phyloP scores from a whole-genome alignment of 768 basidiomycete genomes.

The Basidioascus undulatus region DNA sequence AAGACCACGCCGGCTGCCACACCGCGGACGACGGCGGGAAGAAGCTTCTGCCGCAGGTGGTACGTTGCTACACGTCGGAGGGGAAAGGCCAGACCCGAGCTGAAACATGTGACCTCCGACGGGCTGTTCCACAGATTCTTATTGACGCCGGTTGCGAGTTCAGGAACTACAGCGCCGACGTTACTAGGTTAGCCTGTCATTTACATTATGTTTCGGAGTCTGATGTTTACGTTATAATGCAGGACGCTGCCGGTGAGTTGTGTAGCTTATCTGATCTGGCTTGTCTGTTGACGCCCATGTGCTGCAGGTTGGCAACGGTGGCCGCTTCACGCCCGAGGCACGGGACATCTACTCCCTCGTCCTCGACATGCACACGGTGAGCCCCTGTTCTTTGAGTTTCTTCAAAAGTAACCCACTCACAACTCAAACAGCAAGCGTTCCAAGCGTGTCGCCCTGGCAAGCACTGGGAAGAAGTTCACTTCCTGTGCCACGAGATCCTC shows the following conservation, averaged over 20 bases:
- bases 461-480: constrained; percentile 75
- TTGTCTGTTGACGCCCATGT: constrained; percentile 32
- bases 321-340: constrained; percentile 61
- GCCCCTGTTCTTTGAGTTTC: neutral
- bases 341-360: constrained; percentile 68
- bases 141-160: constrained; percentile 93
- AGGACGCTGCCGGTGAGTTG: too few species aligned
- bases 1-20: constrained; percentile 29
- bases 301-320: constrained; percentile 82
- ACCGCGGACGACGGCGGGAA: constrained; percentile 23
- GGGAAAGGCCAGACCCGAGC: too few species aligned
- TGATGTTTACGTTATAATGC: constrained; percentile 6
- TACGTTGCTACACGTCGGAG: too few species aligned
- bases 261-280: constrained; percentile 11
- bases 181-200: constrained; percentile 20
- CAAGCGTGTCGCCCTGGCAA: constrained; percentile 43
- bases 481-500: constrained; percentile 59
- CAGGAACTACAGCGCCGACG: constrained; percentile 39
- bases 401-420: neutral
- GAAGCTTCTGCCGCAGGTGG: constrained; percentile 28
- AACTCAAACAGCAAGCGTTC: constrained; percentile 33
- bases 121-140: constrained; percentile 51
- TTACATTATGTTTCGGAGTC: neutral
- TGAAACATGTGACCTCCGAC: too few species aligned
- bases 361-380: constrained; percentile 64